Conservation (phyloP, 1,139 yeast species). For the Citeromyces hawaiiensis region DNA sequence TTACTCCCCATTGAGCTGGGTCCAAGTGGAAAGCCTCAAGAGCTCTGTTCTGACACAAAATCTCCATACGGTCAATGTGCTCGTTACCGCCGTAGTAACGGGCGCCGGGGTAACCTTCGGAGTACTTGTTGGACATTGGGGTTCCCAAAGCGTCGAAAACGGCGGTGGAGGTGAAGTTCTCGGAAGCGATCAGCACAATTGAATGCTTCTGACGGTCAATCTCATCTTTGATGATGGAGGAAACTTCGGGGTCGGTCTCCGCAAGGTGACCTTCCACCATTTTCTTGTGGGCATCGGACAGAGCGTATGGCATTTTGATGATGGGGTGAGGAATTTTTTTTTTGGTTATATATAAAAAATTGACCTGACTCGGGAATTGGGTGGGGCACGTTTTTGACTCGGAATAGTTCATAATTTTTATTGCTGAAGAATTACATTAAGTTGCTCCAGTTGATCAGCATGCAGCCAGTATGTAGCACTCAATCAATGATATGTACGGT, state of each 20-base stretch:
- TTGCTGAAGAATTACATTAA: too few relatives aligned
- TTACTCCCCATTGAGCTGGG: slow-evolving; percentile 92
- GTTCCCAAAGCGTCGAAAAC: slow-evolving; percentile 96
- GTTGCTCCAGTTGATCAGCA: too few relatives aligned
- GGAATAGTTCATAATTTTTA: too few relatives aligned
- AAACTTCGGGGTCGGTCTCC: slow-evolving; percentile 78
- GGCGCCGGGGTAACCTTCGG: slow-evolving; percentile 84
- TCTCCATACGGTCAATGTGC: slow-evolving; percentile 88
- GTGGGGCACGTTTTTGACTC: not conserved
- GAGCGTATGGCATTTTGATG: slow-evolving; percentile 28
- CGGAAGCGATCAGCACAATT: slow-evolving; percentile 88
- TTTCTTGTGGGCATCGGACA: slow-evolving; percentile 52
- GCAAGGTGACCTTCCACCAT: slow-evolving; percentile 56
- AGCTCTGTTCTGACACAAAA: slow-evolving; percentile 87
- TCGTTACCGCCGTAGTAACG: slow-evolving; percentile 88
- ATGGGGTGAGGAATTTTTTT: too few relatives aligned
- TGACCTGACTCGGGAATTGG: too few relatives aligned
- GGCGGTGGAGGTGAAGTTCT: slow-evolving; percentile 92
- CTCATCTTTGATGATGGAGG: slow-evolving; percentile 73
- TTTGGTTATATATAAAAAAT: too few relatives aligned
- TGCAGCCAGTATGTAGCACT: too few relatives aligned
- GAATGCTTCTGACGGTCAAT: slow-evolving; percentile 90
- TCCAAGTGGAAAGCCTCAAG: slow-evolving; percentile 72
- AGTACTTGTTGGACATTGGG: slow-evolving; percentile 87
- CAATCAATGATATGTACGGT: too few relatives aligned